Base-by-base conservation (phyloP, 306 rosid species). In the Amphicarpaea edgeworthii region DNA sequence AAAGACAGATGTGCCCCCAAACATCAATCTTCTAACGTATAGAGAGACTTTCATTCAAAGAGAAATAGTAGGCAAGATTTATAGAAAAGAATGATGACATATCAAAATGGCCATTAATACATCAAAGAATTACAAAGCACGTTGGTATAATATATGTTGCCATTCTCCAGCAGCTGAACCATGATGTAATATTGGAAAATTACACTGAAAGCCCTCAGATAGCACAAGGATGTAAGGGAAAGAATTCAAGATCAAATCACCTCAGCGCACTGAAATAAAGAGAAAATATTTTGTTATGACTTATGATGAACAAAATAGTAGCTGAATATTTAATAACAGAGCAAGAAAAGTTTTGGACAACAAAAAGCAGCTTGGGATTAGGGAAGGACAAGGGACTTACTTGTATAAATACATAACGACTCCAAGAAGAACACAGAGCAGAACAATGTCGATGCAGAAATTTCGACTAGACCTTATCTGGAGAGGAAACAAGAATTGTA, bases 391-490 rank as follows among this genome's bases (percentile, higher is more conserved):
- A 4, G 16, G 59, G 20, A 74, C 85, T 86, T 85, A 92, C 99
- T 92, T 90, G 88, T 89, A 90, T 72, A 95, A 51, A 84, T 88
- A 89, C 38, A 79, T 21, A 82, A 65, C 64, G 12, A 95, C 88
- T 77, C 97, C 97, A 34, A 92, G 86, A 86, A 95, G 85, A 86
- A 95, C 47, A 65, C 92, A 92, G 49, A 92, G 64, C 77, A 95
- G 90, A 82, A 83, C 53, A 51, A 92, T 90, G 89, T 95, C 97
- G 4, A 95, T 89, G 88, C 88, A 85, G 86, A 95, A 92, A 83
- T 95, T 95, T 87, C 82, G 83, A 81, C 88, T 86, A n/a, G 96
- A 88, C 82, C 97, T 90, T 90, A 95, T 50, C 97, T 95, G 87
- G 24, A 70, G 78, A 38, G 16, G 70, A 78, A 66, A 62, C 81